Evolutionary conservation across 305 asterid species (phyloP).

Genomic region (Solanum aculeatissimum): DNA sequence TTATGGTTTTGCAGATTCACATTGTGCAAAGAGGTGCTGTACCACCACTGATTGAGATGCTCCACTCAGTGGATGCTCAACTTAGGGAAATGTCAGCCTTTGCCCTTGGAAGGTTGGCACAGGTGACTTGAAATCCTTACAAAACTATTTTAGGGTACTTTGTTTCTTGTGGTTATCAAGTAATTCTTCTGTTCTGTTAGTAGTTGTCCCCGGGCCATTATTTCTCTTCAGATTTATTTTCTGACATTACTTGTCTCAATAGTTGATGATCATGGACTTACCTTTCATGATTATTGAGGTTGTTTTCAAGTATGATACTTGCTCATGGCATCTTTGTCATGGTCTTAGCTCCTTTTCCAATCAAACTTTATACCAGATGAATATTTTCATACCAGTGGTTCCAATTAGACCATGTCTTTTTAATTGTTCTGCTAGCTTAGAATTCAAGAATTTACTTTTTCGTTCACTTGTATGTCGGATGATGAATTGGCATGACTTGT

Average conservation of each 20-base stretch:
- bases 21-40: conserved; percentile 99
- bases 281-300: neutral
- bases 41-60: conserved; percentile 91
- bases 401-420: neutral
- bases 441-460: neutral
- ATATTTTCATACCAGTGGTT: neutral
- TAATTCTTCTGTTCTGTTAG: neutral
- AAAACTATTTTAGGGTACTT: neutral
- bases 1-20: conserved; percentile 50
- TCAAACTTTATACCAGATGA: neutral
- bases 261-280: neutral
- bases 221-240: neutral
- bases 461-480: neutral
- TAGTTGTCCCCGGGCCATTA: neutral
- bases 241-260: neutral
- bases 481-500: neutral
- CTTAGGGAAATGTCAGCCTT: conserved; percentile 96
- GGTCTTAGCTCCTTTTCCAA: neutral
- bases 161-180: neutral
- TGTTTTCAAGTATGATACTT: neutral
- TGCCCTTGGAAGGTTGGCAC: conserved; percentile 98
- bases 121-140: conserved; percentile 35
- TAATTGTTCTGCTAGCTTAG: neutral
- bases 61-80: conserved; percentile 85
- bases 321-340: neutral